Conservation (phyloP, 2,329 filamentous ascomycete genomes). For the Zasmidium angulare region DNA sequence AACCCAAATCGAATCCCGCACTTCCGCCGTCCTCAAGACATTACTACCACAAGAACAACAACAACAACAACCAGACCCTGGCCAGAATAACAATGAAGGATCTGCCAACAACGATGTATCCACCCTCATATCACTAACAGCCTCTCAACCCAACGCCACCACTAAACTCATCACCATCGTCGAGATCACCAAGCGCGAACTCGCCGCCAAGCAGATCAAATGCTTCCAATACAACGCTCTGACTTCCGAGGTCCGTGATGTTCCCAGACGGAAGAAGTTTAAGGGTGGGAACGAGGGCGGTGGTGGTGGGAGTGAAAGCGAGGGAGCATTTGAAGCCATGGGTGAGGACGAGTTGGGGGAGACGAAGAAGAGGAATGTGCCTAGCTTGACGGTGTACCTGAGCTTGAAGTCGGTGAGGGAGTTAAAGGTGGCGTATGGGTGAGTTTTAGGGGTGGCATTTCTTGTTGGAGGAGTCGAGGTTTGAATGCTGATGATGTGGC, state of each 20-base stretch:
- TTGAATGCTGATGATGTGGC: constrained; percentile 2
- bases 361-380: constrained; percentile 51
- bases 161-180: constrained; percentile 68
- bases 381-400: constrained; percentile 62
- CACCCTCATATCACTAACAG: constrained; percentile 40
- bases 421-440: constrained; percentile 51
- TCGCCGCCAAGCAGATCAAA: constrained; percentile 45
- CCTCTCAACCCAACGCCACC: constrained; percentile 40
- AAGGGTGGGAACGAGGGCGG: constrained; percentile 15
- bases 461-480: not conserved
- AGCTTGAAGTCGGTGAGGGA: constrained; percentile 56
- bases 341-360: constrained; percentile 41
- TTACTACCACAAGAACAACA: constrained; percentile 14
- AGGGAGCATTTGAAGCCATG: constrained; percentile 34
- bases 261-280: constrained; percentile 22
- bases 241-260: constrained; percentile 25
- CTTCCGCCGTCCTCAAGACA: constrained; percentile 25
- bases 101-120: too few relatives aligned
- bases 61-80: constrained; percentile 6
- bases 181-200: constrained; percentile 55
- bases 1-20: constrained; percentile 33
- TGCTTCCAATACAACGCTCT: constrained; percentile 41
- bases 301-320: constrained; percentile 26
- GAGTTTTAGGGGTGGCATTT: too few relatives aligned
- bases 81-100: constrained; percentile 28